These are phyloP conservation scores for Lithocarpus polystachyus DNA, from an alignment of 306 rosid genomes.

Conservation along the genomic window DNA sequence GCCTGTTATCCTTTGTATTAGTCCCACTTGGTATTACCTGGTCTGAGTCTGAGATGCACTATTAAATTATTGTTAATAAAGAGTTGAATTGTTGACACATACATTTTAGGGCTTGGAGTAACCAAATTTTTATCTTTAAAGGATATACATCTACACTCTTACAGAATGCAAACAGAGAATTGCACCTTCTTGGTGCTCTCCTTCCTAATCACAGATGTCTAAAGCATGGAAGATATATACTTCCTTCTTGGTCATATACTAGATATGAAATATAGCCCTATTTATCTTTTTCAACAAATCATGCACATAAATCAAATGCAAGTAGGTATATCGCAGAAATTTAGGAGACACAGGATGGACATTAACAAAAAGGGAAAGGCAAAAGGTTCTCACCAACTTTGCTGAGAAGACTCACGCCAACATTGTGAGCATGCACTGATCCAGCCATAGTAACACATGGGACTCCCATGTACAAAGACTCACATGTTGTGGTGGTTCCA, in stretches of 20 bases:
- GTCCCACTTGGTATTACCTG: background rate
- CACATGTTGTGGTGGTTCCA: constrained; percentile 97
- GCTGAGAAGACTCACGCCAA: constrained; percentile 96
- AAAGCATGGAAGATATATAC: background rate
- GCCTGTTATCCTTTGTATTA: background rate
- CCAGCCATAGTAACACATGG: constrained; percentile 99
- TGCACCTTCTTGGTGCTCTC: background rate
- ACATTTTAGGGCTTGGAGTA: background rate
- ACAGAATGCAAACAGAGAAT: background rate
- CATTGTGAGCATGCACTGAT: constrained; percentile 96
- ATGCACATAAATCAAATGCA: background rate
- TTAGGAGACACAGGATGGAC: background rate
- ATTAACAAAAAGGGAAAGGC: constrained; percentile 3
- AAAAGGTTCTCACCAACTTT: constrained; percentile 69
- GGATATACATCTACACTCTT: background rate
- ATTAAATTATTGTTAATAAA: background rate
- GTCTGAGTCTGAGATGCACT: no score
- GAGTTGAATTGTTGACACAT: background rate
- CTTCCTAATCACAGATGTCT: background rate
- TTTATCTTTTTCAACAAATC: background rate
- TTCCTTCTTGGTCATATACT: background rate
- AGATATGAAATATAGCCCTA: background rate
- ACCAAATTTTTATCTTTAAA: background rate
- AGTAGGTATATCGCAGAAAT: constrained; percentile 10
- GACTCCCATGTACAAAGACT: constrained; percentile 97